Percentiles rank a stretch among this genome's conserved stretches.
phyloP scores from a whole-genome alignment of 2,329 filamentous ascomycete genomes.

The Cordyceps tenuipes region DNA sequence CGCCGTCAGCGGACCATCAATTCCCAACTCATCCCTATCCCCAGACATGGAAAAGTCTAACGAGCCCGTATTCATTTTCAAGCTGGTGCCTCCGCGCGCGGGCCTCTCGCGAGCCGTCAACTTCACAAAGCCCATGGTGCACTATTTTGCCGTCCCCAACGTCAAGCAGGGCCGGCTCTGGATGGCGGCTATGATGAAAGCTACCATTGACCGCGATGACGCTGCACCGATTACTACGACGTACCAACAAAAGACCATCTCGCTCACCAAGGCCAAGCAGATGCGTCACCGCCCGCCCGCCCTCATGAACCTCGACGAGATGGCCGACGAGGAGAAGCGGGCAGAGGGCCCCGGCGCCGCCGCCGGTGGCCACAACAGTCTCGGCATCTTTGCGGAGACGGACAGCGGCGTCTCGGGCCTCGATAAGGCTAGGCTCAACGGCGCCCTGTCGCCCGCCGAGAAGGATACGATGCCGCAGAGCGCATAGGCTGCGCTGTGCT shows the following conservation, averaged over 20 bases:
- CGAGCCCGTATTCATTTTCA: conserved; percentile 88
- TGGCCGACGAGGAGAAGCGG: conserved; percentile 23
- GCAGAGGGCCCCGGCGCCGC: conserved; percentile 10
- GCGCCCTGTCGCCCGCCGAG: conserved; percentile 14
- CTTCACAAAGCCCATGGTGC: conserved; percentile 94
- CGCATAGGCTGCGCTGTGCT: conserved; percentile 21
- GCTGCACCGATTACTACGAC: conserved; percentile 74
- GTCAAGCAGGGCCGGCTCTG: conserved; percentile 81
- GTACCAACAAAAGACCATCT: conserved; percentile 96
- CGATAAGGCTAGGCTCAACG: conserved; percentile 24
- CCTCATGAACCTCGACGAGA: conserved; percentile 60
- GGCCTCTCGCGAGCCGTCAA: conserved; percentile 86
- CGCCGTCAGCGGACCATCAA: conserved; percentile 45
- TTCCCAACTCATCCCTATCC: conserved; percentile 48
- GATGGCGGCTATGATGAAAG: conserved; percentile 99
- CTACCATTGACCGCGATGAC: conserved; percentile 90
- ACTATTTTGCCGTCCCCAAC: conserved; percentile 95
- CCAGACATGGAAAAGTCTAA: conserved; percentile 32
- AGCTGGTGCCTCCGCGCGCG: conserved; percentile 82
- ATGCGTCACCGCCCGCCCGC: conserved; percentile 87
- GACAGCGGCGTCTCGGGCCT: conserved; percentile 37
- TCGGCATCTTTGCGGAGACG: conserved; percentile 36
- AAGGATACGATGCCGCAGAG: conserved; percentile 23
- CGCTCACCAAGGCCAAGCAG: conserved; percentile 74
- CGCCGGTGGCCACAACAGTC: conserved; percentile 22